phyloP scores from a whole-genome alignment of 164 flowering plant genomes.

The Saururus chinensis region DNA sequence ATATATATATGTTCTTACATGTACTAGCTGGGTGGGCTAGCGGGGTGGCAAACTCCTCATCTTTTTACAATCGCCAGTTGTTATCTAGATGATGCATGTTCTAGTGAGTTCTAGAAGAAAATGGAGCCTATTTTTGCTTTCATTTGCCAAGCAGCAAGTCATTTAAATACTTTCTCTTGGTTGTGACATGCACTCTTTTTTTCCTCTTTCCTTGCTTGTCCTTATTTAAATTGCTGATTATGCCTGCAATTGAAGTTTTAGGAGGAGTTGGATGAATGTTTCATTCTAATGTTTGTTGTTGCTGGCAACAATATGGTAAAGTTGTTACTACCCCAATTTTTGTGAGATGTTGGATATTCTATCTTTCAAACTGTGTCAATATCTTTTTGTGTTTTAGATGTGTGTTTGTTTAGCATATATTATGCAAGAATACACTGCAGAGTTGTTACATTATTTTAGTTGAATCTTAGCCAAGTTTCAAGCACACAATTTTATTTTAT shows the following conservation, averaged over 20 bases:
- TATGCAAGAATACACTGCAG: too few relatives aligned
- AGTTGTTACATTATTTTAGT: too few relatives aligned
- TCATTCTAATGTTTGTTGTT: constrained; percentile 13
- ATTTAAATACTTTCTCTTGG: background rate
- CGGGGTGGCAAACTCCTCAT: too few relatives aligned
- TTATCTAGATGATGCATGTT: constrained; percentile 44
- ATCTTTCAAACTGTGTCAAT: background rate
- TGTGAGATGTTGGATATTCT: background rate
- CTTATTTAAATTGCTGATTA: background rate
- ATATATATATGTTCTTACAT: too few relatives aligned
- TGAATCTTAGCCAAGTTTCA: too few relatives aligned
- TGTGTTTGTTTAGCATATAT: too few relatives aligned
- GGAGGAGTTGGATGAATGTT: constrained; percentile 26
- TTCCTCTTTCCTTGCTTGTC: background rate
- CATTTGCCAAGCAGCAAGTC: constrained; percentile 60
- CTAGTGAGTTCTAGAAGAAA: constrained; percentile 70
- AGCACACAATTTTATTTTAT: too few relatives aligned
- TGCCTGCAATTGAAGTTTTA: constrained; percentile 1
- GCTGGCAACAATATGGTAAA: constrained; percentile 27
- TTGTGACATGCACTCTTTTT: background rate
- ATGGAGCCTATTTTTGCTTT: constrained; percentile 47
- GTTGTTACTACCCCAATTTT: background rate
- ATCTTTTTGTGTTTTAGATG: too few relatives aligned
- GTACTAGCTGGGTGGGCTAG: too few relatives aligned
- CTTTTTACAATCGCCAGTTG: background rate